Base-by-base conservation (phyloP, 352 stramenopile genomes). In the Phytophthora sp. region DNA sequence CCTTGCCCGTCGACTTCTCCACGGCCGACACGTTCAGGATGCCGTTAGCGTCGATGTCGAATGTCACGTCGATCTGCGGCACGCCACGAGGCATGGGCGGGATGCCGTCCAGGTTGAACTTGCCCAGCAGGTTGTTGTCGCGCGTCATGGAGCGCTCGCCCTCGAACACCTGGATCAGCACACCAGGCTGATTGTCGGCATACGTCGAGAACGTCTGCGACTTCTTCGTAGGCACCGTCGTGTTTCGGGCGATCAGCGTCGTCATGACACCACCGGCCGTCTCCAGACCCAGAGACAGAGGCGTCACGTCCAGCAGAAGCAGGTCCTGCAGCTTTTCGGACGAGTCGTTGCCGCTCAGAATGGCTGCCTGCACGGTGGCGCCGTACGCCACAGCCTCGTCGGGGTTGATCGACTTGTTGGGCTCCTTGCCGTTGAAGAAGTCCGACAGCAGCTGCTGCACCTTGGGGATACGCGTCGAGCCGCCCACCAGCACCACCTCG, bases 1-100 rank as follows among this genome's bases (percentile, higher is more conserved):
- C 80, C 89, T 98, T 99, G 64, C 97, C 96, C 20, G 97, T 99
- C 68, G 90, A 97, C 89, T 99, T 91, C 62, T 91, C 82, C 18
- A 91, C 76, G 12, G 95, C 96, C 43, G 85, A 94, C 26, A 99
- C 95, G 70, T 98, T 97, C 62, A 99, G 74, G 74, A 98, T 97
- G 57, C 92, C 93, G 62, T 87, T 91, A 28, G 80, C 88, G 63
- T 97, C 91, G 54, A 97, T 91, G 55, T 96, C 83, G 63, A 96
- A 97, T 13, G 84, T 95, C 27, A 98, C 85, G 57, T 97, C 83
- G 27, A 98, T 91, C 74, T 95, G 84, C 1, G 89, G 86, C 21
- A 95, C 82, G 60, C 91, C 92, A 67, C 88, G 87, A n/a, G 89
- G 89, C 82, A 94, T 93, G 28, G 87, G 88, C 32, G 90, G 86